Percentiles rank a stretch among this genome's conserved stretches.
Evolutionary conservation across 1,284 basidiomycete species (phyloP).

Genomic region (Ganoderma resinaceum): DNA sequence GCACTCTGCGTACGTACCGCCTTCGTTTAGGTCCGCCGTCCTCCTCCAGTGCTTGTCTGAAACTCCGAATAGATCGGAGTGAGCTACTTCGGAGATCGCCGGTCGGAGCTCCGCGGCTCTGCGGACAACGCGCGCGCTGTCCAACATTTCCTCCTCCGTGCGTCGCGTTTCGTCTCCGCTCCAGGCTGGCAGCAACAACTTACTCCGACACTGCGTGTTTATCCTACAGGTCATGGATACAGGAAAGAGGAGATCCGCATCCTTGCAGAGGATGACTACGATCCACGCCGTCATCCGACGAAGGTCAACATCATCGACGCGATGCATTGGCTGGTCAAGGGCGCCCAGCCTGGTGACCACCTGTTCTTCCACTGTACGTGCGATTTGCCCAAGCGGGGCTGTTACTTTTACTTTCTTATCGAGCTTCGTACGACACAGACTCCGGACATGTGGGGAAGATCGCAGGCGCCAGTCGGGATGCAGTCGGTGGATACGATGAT

Average conservation of each 20-base stretch:
- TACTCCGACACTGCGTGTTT: conserved; percentile 23
- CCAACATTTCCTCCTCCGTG: conserved; percentile 72
- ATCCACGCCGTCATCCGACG: conserved; percentile 73
- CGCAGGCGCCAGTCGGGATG: conserved; percentile 71
- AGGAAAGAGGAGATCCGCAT: conserved; percentile 76
- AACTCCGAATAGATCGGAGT: conserved; percentile 67
- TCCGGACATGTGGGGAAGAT: conserved; percentile 88
- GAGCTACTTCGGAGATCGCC: conserved; percentile 74
- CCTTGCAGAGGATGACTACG: conserved; percentile 74
- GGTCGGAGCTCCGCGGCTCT: conserved; percentile 72
- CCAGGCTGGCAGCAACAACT: conserved; percentile 30
- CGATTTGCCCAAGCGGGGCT: too few relatives aligned
- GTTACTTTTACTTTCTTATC: not conserved
- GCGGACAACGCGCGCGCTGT: conserved; percentile 85
- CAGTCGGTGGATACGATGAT: conserved; percentile 71
- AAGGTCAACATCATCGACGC: conserved; percentile 79
- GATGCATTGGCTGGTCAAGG: conserved; percentile 88
- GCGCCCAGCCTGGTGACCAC: conserved; percentile 79
- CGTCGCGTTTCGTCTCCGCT: conserved; percentile 40
- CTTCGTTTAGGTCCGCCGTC: not conserved
- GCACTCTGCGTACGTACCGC: conserved; percentile 67
- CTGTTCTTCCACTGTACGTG: conserved; percentile 86
- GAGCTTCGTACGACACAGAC: conserved; percentile 44
- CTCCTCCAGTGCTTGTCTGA: not conserved
- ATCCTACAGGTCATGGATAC: conserved; percentile 58